Evolutionary conservation across 352 stramenopile species (phyloP).

Genomic region (Pythium chondricola): DNA sequence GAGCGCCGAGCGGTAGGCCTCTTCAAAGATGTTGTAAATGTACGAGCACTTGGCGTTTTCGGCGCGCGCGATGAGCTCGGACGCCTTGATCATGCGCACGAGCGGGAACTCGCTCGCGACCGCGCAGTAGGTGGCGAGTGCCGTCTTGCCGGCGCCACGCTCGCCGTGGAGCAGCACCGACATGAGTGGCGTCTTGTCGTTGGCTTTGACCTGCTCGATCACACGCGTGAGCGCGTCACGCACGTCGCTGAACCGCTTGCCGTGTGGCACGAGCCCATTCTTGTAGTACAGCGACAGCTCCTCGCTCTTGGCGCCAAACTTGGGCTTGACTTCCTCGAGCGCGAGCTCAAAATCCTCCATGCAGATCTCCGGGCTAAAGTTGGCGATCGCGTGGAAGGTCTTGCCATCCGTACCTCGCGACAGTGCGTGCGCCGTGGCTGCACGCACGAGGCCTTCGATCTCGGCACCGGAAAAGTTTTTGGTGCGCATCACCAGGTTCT

Average conservation of each 20-base stretch:
- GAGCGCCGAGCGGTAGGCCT: slow-evolving; percentile 97
- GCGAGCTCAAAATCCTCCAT: slow-evolving; percentile 95
- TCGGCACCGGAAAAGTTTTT: slow-evolving; percentile 99
- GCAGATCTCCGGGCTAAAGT: slow-evolving; percentile 73
- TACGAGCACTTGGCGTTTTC: slow-evolving; percentile 93
- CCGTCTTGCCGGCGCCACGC: slow-evolving; percentile 94
- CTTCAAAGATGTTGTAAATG: slow-evolving; percentile 95
- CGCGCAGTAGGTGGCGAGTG: slow-evolving; percentile 95
- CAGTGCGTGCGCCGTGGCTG: slow-evolving; percentile 82
- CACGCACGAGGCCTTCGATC: slow-evolving; percentile 97
- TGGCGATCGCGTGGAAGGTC: slow-evolving; percentile 73
- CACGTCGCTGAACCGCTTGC: slow-evolving; percentile 92
- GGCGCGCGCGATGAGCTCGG: slow-evolving; percentile 95
- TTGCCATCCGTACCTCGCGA: slow-evolving; percentile 77
- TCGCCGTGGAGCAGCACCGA: slow-evolving; percentile 95
- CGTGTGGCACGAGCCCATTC: slow-evolving; percentile 97
- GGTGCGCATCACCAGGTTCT: slow-evolving; percentile 91
- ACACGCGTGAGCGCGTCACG: slow-evolving; percentile 88
- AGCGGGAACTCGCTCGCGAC: slow-evolving; percentile 96
- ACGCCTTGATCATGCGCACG: slow-evolving; percentile 96
- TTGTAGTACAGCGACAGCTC: slow-evolving; percentile 92
- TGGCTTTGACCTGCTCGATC: slow-evolving; percentile 93
- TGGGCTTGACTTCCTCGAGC: slow-evolving; percentile 95
- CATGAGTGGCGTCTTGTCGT: slow-evolving; percentile 95
- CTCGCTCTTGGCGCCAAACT: slow-evolving; percentile 95